Evolutionary conservation across 495 filamentous ascomycete species (phyloP).

Genomic region (Penicillium lividum): DNA sequence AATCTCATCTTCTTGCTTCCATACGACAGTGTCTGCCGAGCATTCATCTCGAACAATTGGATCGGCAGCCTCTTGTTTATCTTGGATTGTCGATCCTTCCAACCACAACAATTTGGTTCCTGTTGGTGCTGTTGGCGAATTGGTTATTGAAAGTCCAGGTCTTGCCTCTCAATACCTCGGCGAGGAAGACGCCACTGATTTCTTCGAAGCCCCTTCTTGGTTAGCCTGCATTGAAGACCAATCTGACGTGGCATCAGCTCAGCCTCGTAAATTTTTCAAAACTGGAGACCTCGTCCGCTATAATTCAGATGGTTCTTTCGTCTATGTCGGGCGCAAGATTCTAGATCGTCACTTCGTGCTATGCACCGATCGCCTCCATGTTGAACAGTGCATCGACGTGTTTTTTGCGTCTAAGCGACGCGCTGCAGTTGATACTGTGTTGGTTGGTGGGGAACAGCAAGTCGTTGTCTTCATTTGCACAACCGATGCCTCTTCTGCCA

Average conservation of each 20-base stretch:
- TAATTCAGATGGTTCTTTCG: slow-evolving; percentile 49
- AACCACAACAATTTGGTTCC: slow-evolving; percentile 56
- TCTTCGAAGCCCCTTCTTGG: slow-evolving; percentile 55
- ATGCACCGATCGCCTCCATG: slow-evolving; percentile 47
- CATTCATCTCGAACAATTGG: slow-evolving; percentile 26
- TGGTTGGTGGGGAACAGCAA: slow-evolving; percentile 3
- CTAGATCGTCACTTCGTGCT: slow-evolving; percentile 47
- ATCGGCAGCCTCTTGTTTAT: slow-evolving; percentile 21
- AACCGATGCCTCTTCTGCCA: not conserved
- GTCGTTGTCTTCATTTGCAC: slow-evolving; percentile 36
- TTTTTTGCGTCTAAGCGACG: slow-evolving; percentile 20
- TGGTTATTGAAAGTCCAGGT: slow-evolving; percentile 61
- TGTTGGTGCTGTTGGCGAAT: slow-evolving; percentile 60
- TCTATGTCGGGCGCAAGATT: slow-evolving; percentile 49
- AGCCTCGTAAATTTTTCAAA: slow-evolving; percentile 31
- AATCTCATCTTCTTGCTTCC: slow-evolving; percentile 34
- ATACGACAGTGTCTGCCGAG: slow-evolving; percentile 9
- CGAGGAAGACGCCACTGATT: slow-evolving; percentile 36
- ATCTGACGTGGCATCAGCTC: slow-evolving; percentile 1
- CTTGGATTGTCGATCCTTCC: slow-evolving; percentile 59
- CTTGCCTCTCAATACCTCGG: slow-evolving; percentile 54
- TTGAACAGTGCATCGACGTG: slow-evolving; percentile 39
- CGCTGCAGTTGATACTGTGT: slow-evolving; percentile 29
- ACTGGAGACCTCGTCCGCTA: slow-evolving; percentile 59
- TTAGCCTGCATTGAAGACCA: slow-evolving; percentile 11